Percentiles rank a stretch among this genome's conserved stretches.
Evolutionary conservation across 2,329 filamentous ascomycete species (phyloP).

Genomic region (Zasmidium citrigriseum): DNA sequence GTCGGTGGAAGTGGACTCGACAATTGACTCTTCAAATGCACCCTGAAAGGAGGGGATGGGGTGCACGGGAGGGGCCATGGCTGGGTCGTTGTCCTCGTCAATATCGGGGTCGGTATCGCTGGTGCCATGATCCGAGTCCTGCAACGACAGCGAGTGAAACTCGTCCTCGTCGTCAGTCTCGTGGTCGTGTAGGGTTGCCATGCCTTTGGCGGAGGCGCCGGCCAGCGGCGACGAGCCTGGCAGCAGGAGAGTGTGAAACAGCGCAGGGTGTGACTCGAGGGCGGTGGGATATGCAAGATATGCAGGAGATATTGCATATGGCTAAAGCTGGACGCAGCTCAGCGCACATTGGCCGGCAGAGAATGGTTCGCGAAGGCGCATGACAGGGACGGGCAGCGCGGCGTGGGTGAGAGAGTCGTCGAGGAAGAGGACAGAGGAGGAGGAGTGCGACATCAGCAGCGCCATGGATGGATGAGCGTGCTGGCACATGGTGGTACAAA

Average conservation of each 20-base stretch:
- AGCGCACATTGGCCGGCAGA: neutral
- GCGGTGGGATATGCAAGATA: neutral
- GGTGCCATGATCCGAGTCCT: conserved; percentile 7
- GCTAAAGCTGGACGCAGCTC: neutral
- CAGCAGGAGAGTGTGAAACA: neutral
- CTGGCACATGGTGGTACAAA: too few species aligned
- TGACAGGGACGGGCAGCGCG: neutral
- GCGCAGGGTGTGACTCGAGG: conserved; percentile 1
- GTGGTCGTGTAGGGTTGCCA: conserved; percentile 21
- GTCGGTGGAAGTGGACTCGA: conserved; percentile 62
- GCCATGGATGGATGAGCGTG: too few species aligned
- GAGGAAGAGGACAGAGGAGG: neutral
- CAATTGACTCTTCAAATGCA: conserved; percentile 79
- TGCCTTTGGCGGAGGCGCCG: conserved; percentile 6
- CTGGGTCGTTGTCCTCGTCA: conserved; percentile 14
- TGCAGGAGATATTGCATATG: conserved; percentile 4
- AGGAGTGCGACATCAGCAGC: neutral
- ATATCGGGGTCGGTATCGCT: conserved; percentile 11
- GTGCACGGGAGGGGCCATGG: conserved; percentile 56
- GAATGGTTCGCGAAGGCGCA: neutral
- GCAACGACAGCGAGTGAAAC: conserved; percentile 27
- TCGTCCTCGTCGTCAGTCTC: conserved; percentile 27
- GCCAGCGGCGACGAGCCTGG: neutral
- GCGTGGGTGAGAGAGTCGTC: neutral
- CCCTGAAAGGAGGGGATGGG: conserved; percentile 76